phyloP scores from a whole-genome alignment of 805 yeast genomes.

The Starmerella powellii region DNA sequence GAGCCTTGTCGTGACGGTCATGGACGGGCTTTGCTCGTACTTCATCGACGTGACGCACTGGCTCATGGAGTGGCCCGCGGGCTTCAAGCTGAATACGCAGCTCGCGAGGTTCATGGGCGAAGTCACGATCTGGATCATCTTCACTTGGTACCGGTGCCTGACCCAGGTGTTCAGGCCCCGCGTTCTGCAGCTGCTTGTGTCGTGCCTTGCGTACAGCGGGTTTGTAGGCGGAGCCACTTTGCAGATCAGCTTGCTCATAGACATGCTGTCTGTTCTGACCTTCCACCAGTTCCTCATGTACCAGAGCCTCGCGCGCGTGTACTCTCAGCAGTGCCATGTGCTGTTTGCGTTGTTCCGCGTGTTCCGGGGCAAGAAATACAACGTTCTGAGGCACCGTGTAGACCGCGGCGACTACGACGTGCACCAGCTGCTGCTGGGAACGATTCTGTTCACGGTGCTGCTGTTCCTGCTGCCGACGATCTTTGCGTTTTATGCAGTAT shows the following conservation, averaged over 20 bases:
- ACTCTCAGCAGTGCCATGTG: conserved; percentile 58
- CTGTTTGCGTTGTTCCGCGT: conserved; percentile 66
- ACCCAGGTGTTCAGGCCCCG: conserved; percentile 1
- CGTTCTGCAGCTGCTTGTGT: conserved; percentile 4
- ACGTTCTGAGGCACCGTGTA: conserved; percentile 69
- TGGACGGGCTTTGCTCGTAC: conserved; percentile 31
- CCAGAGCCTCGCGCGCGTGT: conserved; percentile 64
- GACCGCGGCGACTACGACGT: conserved; percentile 76
- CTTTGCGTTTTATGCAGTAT: conserved; percentile 66
- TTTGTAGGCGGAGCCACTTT: conserved; percentile 53
- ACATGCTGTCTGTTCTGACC: conserved; percentile 48
- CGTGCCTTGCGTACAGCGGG: conserved; percentile 29
- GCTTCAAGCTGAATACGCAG: conserved; percentile 80
- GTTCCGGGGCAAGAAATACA: conserved; percentile 80
- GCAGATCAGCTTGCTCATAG: conserved; percentile 53
- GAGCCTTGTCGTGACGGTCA: conserved; percentile 25
- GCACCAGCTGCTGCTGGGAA: conserved; percentile 80
- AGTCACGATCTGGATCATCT: conserved; percentile 70
- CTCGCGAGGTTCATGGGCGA: conserved; percentile 78
- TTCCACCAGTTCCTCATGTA: conserved; percentile 69
- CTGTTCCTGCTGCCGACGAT: conserved; percentile 77
- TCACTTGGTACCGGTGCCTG: conserved; percentile 41
- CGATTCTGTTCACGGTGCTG: conserved; percentile 69
- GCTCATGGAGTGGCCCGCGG: conserved; percentile 86
- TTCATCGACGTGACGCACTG: conserved; percentile 44